Evolutionary conservation across 1,284 basidiomycete genomes (phyloP).

Genomic region (Cronartium quercuum): DNA sequence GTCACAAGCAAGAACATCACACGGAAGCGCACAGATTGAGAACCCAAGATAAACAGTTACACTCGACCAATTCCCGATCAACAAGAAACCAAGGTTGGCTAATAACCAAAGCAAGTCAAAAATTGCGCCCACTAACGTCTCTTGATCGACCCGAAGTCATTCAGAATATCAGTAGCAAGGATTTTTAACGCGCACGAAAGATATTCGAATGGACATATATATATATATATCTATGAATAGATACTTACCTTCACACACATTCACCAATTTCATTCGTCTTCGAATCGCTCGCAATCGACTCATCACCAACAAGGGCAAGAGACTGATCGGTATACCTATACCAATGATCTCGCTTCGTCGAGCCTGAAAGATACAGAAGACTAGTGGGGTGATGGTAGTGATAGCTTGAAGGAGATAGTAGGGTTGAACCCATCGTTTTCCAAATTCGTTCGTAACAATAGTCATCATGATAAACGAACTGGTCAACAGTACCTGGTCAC

Average conservation of each 20-base stretch:
- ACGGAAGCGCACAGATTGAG: not conserved
- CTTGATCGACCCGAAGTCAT: not conserved
- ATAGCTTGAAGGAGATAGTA: not conserved
- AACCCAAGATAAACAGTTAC: not conserved
- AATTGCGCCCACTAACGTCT: not conserved
- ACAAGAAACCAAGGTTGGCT: not conserved
- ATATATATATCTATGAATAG: too few species aligned
- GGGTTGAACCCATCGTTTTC: not conserved
- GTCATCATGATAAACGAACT: too few species aligned
- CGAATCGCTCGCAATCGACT: not conserved
- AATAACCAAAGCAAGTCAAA: not conserved
- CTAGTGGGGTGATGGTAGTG: not conserved
- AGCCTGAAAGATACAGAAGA: not conserved
- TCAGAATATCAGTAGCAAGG: not conserved
- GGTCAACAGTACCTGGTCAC: too few species aligned
- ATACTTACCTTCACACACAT: constrained; percentile 3
- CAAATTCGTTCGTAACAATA: not conserved
- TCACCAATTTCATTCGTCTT: not conserved
- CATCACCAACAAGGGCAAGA: not conserved
- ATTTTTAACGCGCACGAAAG: not conserved
- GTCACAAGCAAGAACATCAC: not conserved
- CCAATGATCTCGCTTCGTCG: not conserved
- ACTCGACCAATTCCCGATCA: not conserved
- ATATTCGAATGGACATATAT: not conserved
- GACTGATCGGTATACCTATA: not conserved